A percentile compares a stretch with the other conserved stretches of the same genome.
phyloP scores from a whole-genome alignment of 1,284 basidiomycete species.

The Coniferiporia weirii region DNA sequence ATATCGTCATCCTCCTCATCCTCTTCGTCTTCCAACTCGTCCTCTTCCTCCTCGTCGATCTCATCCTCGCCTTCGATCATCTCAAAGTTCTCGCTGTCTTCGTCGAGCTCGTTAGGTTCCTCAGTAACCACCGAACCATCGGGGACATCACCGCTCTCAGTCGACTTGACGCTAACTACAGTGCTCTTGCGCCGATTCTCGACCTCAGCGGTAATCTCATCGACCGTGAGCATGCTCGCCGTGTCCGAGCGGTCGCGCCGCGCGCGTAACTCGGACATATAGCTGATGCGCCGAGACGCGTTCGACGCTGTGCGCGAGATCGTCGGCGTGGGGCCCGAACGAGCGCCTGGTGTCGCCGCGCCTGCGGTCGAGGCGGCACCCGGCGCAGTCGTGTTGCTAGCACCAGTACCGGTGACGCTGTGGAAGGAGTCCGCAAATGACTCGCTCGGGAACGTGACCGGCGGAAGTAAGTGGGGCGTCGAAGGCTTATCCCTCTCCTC shows the following conservation, averaged over 20 bases:
- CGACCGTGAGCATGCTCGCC: slow-evolving; percentile 90
- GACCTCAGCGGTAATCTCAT: slow-evolving; percentile 96
- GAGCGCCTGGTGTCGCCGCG: slow-evolving; percentile 17
- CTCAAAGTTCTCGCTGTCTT: slow-evolving; percentile 44
- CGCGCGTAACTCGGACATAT: slow-evolving; percentile 70
- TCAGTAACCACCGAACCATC: slow-evolving; percentile 12
- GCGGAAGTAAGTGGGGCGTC: slow-evolving; percentile 66
- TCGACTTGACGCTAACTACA: slow-evolving; percentile 43
- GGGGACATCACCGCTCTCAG: slow-evolving; percentile 35
- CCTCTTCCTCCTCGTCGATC: slow-evolving; percentile 35
- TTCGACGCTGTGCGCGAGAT: slow-evolving; percentile 40
- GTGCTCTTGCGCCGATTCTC: slow-evolving; percentile 71
- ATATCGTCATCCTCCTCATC: slow-evolving; percentile 31
- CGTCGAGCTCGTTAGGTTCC: slow-evolving; percentile 51
- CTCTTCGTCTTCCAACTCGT: slow-evolving; percentile 32
- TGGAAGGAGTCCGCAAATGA: slow-evolving; percentile 76
- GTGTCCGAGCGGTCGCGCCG: slow-evolving; percentile 83
- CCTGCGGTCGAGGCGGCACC: slow-evolving; percentile 7
- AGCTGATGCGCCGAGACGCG: slow-evolving; percentile 62
- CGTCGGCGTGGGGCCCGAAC: slow-evolving; percentile 24
- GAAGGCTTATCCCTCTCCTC: slow-evolving; percentile 34
- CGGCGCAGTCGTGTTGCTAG: neutral
- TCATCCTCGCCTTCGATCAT: slow-evolving; percentile 34
- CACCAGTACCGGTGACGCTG: slow-evolving; percentile 35
- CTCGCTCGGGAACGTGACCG: slow-evolving; percentile 74